Evolutionary conservation across 202 grass and related monocot species (phyloP).

Genomic region (Zoysia matrella): DNA sequence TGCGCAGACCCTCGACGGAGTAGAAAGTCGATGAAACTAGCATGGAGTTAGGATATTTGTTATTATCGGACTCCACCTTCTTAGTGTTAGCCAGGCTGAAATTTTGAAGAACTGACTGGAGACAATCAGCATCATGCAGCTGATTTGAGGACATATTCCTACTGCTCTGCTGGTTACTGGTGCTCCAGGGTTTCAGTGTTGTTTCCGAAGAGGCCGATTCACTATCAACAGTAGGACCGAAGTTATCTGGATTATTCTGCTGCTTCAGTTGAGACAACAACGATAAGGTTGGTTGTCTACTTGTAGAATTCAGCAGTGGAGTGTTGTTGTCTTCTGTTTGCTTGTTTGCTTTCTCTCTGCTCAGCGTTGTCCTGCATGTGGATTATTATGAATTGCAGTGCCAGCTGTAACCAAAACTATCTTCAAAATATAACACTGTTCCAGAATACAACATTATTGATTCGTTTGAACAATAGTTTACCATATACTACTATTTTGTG

Average conservation of each 20-base stretch:
- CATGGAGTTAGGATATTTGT: conserved; percentile 40
- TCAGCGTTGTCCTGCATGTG: conserved; percentile 55
- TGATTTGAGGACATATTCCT: conserved; percentile 44
- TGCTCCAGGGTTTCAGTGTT: conserved; percentile 53
- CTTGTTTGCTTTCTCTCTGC: conserved; percentile 58
- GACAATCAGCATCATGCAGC: conserved; percentile 48
- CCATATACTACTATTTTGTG: background rate
- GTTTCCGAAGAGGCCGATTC: conserved; percentile 50
- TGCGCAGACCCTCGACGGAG: conserved; percentile 19
- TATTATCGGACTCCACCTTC: conserved; percentile 41
- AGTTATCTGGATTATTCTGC: conserved; percentile 44
- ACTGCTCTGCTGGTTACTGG: conserved; percentile 53
- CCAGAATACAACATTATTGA: background rate
- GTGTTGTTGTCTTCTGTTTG: conserved; percentile 41
- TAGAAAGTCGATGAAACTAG: conserved; percentile 39
- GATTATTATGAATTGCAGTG: conserved; percentile 4
- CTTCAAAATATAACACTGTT: background rate
- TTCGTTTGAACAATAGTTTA: background rate
- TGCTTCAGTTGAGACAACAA: conserved; percentile 55
- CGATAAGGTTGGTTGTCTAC: conserved; percentile 48
- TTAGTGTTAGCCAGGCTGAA: conserved; percentile 59
- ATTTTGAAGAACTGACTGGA: conserved; percentile 65
- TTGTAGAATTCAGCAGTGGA: conserved; percentile 36
- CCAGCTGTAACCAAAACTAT: background rate
- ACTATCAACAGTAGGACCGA: conserved; percentile 30